Percentiles rank a stretch among this genome's conserved stretches.
phyloP scores from a whole-genome alignment of 192 early-diverging fungal genomes.

The Entomortierella beljakovae region DNA sequence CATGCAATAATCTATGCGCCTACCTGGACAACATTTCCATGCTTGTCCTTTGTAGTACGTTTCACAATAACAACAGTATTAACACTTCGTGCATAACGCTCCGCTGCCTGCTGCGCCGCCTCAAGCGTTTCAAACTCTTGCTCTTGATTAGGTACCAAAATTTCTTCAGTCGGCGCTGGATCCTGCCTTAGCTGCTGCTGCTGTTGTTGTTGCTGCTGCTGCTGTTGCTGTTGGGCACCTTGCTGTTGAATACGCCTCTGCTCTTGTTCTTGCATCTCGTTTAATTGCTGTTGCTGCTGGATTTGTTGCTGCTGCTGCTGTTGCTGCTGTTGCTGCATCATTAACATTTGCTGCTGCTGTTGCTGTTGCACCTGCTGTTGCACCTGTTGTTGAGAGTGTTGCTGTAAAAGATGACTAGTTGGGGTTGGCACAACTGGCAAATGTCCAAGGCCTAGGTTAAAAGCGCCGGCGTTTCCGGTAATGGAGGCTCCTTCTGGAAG shows the following conservation, averaged over 20 bases:
- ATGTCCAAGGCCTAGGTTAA: conserved; percentile 7
- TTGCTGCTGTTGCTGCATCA: conserved; percentile 29
- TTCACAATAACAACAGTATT: conserved; percentile 47
- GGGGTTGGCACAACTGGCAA: conserved; percentile 2
- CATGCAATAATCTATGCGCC: background rate
- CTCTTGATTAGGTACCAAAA: conserved; percentile 24
- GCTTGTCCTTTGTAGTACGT: conserved; percentile 48
- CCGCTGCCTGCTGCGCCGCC: conserved; percentile 30
- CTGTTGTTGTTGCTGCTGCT: conserved; percentile 4
- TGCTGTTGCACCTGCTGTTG: conserved; percentile 25
- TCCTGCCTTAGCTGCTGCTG: background rate
- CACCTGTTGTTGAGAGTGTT: conserved; percentile 20
- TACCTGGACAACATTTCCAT: conserved; percentile 46
- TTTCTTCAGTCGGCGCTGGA: background rate
- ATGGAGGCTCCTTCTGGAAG: background rate
- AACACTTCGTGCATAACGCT: conserved; percentile 38
- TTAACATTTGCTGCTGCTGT: background rate
- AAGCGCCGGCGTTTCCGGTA: background rate
- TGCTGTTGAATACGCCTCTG: conserved; percentile 27
- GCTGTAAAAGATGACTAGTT: conserved; percentile 27
- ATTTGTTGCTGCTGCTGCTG: conserved; percentile 15
- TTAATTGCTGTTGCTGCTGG: conserved; percentile 20
- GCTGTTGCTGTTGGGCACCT: conserved; percentile 5
- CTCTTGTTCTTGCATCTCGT: conserved; percentile 29
- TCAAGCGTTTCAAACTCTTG: conserved; percentile 37